A percentile compares a stretch with the other conserved stretches of the same genome.
Conservation (phyloP, 2,329 filamentous ascomycete species). For the Alternaria brassicicola region DNA sequence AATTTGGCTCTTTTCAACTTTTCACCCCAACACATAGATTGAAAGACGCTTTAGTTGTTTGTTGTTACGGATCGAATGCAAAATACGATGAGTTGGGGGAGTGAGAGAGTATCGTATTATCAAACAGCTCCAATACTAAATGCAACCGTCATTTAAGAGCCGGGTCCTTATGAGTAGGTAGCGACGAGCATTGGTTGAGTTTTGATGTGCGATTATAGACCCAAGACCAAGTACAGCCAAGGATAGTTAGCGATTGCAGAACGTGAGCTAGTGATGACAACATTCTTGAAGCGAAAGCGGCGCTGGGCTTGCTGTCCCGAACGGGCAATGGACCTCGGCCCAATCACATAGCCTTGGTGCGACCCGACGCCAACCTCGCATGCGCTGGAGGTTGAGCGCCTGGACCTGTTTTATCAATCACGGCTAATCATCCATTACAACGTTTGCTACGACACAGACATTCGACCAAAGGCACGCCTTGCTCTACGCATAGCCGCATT, state of each 20-base stretch:
- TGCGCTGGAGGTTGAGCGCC: neutral
- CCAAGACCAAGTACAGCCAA: neutral
- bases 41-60: neutral
- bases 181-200: too few relatives aligned
- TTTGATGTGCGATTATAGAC: too few relatives aligned
- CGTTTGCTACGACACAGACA: neutral
- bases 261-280: neutral
- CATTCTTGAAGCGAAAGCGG: neutral
- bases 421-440: neutral
- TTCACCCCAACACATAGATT: neutral
- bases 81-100: too few relatives aligned
- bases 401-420: neutral
- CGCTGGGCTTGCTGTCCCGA: constrained; percentile 16
- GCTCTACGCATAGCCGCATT: neutral
- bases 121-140: neutral
- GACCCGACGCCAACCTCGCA: constrained; percentile 16
- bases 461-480: neutral
- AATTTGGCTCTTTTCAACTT: neutral
- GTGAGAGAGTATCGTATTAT: too few relatives aligned
- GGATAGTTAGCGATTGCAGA: neutral
- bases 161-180: neutral
- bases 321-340: constrained; percentile 25
- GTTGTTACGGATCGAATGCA: neutral
- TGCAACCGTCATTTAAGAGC: neutral
- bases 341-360: constrained; percentile 12